Percentiles rank a stretch among this genome's conserved stretches.
Evolutionary conservation across 2,329 filamentous ascomycete genomes (phyloP).

Genomic region (Xylariaceae sp.): DNA sequence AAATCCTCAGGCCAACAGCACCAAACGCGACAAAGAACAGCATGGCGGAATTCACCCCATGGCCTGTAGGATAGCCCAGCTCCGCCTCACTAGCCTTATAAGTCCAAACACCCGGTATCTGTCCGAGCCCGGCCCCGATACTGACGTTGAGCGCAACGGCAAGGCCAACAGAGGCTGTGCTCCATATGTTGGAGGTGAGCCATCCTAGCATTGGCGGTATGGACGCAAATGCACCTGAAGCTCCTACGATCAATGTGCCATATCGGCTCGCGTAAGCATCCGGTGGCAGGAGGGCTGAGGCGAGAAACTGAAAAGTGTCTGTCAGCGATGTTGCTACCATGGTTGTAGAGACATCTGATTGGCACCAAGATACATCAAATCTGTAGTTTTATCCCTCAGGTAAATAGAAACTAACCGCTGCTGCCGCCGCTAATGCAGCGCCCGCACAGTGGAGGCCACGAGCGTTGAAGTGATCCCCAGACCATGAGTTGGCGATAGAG

Average conservation of each 20-base stretch:
- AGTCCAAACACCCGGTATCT: constrained; percentile 72
- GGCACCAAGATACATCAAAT: no score
- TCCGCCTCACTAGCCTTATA: constrained; percentile 61
- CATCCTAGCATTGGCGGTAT: constrained; percentile 66
- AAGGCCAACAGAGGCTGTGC: constrained; percentile 61
- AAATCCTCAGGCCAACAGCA: constrained; percentile 42
- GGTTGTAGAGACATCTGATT: no score
- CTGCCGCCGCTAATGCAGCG: constrained; percentile 41
- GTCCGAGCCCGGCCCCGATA: constrained; percentile 61
- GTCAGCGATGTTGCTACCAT: no score
- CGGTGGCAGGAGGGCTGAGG: constrained; percentile 59
- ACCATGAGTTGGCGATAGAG: constrained; percentile 48
- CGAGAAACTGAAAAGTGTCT: constrained; percentile 42
- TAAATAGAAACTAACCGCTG: constrained; percentile 18
- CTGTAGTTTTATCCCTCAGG: no score
- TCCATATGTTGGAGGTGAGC: constrained; percentile 64
- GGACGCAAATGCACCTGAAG: constrained; percentile 63
- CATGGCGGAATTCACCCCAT: constrained; percentile 51
- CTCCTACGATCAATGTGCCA: constrained; percentile 64
- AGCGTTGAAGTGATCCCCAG: constrained; percentile 59
- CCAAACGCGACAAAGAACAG: constrained; percentile 28
- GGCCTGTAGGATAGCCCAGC: constrained; percentile 64
- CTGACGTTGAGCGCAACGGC: constrained; percentile 69
- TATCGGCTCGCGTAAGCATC: constrained; percentile 59
- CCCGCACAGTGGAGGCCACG: constrained; percentile 42